Conservation (phyloP, 805 yeast species). For the Candida nemodendra region DNA sequence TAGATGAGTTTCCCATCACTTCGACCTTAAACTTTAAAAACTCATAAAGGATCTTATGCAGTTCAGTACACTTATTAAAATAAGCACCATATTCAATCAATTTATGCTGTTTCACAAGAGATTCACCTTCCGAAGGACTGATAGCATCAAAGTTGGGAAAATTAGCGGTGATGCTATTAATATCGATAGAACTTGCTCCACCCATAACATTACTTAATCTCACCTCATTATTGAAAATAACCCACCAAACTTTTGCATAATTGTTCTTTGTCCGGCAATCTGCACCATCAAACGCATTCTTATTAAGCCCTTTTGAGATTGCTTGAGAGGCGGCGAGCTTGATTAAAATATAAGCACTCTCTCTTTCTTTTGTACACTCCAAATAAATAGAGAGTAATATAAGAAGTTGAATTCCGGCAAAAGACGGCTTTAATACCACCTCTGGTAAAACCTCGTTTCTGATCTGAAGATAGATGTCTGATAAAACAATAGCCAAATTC, state of each 20-base stretch:
- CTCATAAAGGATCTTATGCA: conserved; percentile 5
- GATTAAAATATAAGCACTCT: conserved; percentile 20
- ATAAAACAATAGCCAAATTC: neutral
- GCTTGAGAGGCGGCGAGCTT: conserved; percentile 22
- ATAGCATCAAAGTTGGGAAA: conserved; percentile 1
- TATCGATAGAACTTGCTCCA: conserved; percentile 7
- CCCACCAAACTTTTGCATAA: conserved; percentile 21
- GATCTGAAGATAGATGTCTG: conserved; percentile 15
- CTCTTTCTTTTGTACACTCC: conserved; percentile 14
- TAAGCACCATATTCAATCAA: conserved; percentile 5
- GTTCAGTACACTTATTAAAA: conserved; percentile 2
- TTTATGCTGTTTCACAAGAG: neutral
- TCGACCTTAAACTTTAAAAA: conserved; percentile 12
- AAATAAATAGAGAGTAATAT: conserved; percentile 18
- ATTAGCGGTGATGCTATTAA: neutral
- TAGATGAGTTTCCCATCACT: conserved; percentile 10
- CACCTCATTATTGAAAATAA: conserved; percentile 15
- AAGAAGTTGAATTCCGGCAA: conserved; percentile 22
- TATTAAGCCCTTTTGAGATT: conserved; percentile 19
- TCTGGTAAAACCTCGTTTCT: conserved; percentile 17
- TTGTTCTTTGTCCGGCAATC: neutral
- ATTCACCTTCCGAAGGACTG: neutral
- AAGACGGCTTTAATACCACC: conserved; percentile 17
- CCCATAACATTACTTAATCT: conserved; percentile 5
- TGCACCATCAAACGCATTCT: conserved; percentile 1